These are phyloP conservation scores for Poteriospumella lacustris DNA, from an alignment of 108 stramenopile species.

Conservation along the genomic window DNA sequence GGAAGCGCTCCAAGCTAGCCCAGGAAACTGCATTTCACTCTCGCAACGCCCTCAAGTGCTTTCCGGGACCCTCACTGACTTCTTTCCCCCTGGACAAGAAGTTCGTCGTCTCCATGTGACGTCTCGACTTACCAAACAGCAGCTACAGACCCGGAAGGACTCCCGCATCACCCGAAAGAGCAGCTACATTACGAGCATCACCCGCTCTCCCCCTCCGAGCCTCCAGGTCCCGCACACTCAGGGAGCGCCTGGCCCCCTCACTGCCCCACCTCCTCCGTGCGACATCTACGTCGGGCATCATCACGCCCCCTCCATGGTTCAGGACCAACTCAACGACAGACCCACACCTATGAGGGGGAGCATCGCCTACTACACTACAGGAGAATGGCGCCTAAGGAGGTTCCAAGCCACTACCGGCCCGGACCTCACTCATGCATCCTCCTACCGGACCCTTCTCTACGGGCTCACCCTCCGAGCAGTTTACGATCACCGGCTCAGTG, in stretches of 20 bases:
- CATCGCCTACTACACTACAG: conserved; percentile 6
- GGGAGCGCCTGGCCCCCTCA: background rate
- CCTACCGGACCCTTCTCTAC: conserved; percentile 6
- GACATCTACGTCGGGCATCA: conserved; percentile 6
- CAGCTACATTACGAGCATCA: conserved; percentile 7
- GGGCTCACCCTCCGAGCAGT: conserved; percentile 5
- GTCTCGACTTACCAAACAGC: conserved; percentile 6
- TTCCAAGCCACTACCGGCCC: conserved; percentile 5
- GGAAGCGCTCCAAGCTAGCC: conserved; percentile 5
- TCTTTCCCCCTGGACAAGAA: conserved; percentile 6
- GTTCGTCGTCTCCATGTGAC: conserved; percentile 1
- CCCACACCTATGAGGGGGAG: conserved; percentile 5
- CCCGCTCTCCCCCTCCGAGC: conserved; percentile 1
- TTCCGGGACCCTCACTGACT: conserved; percentile 6
- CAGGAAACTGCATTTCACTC: conserved; percentile 7
- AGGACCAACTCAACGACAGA: conserved; percentile 6
- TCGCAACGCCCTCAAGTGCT: conserved; percentile 6
- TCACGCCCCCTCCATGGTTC: conserved; percentile 5
- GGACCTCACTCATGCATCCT: conserved; percentile 6
- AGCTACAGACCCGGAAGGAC: conserved; percentile 6
- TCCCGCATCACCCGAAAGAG: conserved; percentile 6
- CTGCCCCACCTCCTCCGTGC: conserved; percentile 1
- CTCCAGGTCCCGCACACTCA: background rate
- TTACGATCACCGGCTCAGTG: conserved; percentile 6
- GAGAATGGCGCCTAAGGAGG: conserved; percentile 6